Evolutionary conservation across 495 filamentous ascomycete species (phyloP).

Genomic region (Pseudevernia furfuracea): DNA sequence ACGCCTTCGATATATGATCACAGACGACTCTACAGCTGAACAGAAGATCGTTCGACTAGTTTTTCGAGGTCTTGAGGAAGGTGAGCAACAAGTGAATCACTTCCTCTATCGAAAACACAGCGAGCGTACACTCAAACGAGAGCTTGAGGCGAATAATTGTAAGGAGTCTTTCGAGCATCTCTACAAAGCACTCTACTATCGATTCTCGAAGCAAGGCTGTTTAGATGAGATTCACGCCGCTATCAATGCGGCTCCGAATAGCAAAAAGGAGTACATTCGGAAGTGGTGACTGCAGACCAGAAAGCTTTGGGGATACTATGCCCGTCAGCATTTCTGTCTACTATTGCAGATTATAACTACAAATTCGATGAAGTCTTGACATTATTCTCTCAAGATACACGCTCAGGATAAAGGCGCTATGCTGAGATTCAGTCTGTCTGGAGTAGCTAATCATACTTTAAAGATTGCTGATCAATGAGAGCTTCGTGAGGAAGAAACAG

Average conservation of each 20-base stretch:
- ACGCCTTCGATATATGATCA: neutral
- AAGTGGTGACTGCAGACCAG: neutral
- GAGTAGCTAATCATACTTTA: neutral
- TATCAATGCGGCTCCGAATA: neutral
- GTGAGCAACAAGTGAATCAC: neutral
- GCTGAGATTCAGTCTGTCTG: neutral
- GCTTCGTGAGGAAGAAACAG: neutral
- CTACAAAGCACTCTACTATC: neutral
- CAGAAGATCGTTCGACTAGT: neutral
- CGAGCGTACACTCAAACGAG: too few species aligned
- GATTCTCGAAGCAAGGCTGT: neutral
- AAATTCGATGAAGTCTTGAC: neutral
- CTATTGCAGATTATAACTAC: neutral
- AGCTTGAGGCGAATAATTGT: too few species aligned
- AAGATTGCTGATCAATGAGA: neutral
- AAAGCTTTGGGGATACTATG: neutral
- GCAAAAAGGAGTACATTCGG: neutral
- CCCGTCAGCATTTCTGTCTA: neutral
- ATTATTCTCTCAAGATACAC: neutral
- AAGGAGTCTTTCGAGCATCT: neutral
- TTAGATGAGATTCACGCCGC: neutral
- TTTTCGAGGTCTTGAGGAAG: neutral
- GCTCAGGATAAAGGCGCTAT: neutral
- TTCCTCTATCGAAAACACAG: too few species aligned
- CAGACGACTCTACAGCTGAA: neutral